Evolutionary conservation across 495 filamentous ascomycete genomes (phyloP), one percentile per base, ranked within the genome.

Genomic region (Antarctomyces pellizariae): DNA sequence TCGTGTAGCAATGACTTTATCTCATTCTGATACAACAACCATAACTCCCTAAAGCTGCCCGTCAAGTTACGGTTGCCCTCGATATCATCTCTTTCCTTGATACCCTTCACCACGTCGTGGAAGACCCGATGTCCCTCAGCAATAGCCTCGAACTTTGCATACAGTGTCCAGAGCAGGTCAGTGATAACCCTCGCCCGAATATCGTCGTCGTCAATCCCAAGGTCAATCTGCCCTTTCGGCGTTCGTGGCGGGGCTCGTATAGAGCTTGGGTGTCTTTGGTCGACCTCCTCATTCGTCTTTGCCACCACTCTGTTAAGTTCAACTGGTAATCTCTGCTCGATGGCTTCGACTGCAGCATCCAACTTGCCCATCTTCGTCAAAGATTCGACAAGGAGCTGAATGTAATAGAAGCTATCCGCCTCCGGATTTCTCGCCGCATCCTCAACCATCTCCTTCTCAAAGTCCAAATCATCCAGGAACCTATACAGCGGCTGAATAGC

Each of bases 111-210:
- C 23, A 84, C 71, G 46, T 99, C 86, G 43, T 93, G 80, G 26
- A 95, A 61, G 2, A 90, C 76, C 25, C 86, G 73, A 41, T 99
- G 89, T 8, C 86, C 74, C 47, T 99, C 86, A 8, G 80, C 80
- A 35, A 99, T 92, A 9, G 89, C 70, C 43, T 93, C 86, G 39
- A 99, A 91, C 36, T 92, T 90, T 9, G 83, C 78, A 48, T 90
- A 99, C 0, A 99, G 49, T 1, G 82, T 84, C 67, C 67, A 82
- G 5, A 99, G 54, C 18, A 90, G 64, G 39, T 99, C 86, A 28
- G 79, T 69, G 18, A 99, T 66, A 12, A 90, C 73, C 39, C 72
- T 71, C 10, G 71, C 75, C 4, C 75, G 63, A 40, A 74, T 64
- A 29, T 73, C 68, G 10, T 69, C 73, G 26, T 72, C 62, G 13